Percentiles rank a stretch among this genome's conserved stretches.
Evolutionary conservation across 1,284 basidiomycete genomes (phyloP).

Genomic region (Pascua guehoae): DNA sequence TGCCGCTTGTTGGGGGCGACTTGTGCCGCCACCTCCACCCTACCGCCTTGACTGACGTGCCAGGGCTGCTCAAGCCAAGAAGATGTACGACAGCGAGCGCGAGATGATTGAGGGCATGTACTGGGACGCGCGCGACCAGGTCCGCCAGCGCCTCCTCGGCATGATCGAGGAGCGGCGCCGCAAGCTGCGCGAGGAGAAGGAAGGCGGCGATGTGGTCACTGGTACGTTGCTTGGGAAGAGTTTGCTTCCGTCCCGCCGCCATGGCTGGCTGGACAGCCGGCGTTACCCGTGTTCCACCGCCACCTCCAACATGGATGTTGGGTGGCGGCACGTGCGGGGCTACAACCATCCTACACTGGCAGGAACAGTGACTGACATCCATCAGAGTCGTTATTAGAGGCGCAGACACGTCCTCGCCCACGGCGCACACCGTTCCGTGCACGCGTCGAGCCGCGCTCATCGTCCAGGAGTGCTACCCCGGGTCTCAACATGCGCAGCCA

Average conservation of each 20-base stretch:
- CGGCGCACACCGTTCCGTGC: constrained; percentile 33
- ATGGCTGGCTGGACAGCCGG: no score
- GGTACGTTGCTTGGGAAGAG: constrained; percentile 38
- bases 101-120: constrained; percentile 53
- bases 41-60: not conserved
- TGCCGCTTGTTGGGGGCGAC: no score
- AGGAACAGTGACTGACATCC: not conserved
- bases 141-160: constrained; percentile 49
- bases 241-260: no score
- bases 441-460: constrained; percentile 16
- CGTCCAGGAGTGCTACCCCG: constrained; percentile 12
- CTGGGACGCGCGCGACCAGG: constrained; percentile 48
- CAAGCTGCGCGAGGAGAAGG: constrained; percentile 54
- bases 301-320: no score
- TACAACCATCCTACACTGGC: not conserved
- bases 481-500: constrained; percentile 12
- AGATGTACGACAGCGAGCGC: constrained; percentile 52
- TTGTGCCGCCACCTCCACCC: no score
- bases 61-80: constrained; percentile 38
- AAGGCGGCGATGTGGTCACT: constrained; percentile 52
- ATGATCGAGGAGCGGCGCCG: constrained; percentile 52
- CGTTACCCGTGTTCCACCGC: no score
- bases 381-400: constrained; percentile 43
- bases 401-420: constrained; percentile 37
- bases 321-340: no score